Base-by-base conservation (phyloP, 257 asterid species). In the Przewalskia tangutica region DNA sequence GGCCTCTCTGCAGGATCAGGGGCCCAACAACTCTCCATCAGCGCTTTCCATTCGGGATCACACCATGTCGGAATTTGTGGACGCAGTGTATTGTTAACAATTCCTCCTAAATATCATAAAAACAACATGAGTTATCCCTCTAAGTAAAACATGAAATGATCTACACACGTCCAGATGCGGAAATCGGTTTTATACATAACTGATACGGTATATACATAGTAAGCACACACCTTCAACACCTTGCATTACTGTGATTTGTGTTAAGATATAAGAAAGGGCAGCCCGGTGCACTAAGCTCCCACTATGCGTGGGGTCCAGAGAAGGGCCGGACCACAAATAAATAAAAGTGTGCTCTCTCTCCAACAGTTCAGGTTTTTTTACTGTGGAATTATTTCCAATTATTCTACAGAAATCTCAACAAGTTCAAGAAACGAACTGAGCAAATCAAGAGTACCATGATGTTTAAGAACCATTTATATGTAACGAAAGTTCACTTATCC, bases 41-140 rank as follows among this genome's bases (percentile, higher is more conserved):
- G 86, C 1, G 97, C 82, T 86, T 94, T 96, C 99, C 99, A 96
- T 84, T 93, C 98, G 1, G 99, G 99, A 84, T 96, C 99, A 10
- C 99, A 94, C 98, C 98, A 96, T 17, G 95, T 89, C 0, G 99
- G 99, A 58, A 89, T 92, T 86, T 93, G 93, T 12, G 99, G 99
- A 59, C 99, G 98, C 68, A 96, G 79, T 27, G 94, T 81, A 91
- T 92, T 91, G 90, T 91, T 94, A 84, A 96, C 97, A 36, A 96
- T 96, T 78, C 99, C 99, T 71, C 99, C 98, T 94, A 32, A 71
- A 79, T 17, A 79, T 11, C 32, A 85, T n/a, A 32, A 7, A 38
- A 66, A 56, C 6, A 64, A 16, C 7, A 36, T 55, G 27, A 76
- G 83, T 8, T 83, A 20, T 7, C 20, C 44, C 20, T 50, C 79